Percentiles rank a stretch among this genome's conserved stretches.
phyloP scores from a whole-genome alignment of 1,284 basidiomycete genomes.

The Microbotryum scabiosae region DNA sequence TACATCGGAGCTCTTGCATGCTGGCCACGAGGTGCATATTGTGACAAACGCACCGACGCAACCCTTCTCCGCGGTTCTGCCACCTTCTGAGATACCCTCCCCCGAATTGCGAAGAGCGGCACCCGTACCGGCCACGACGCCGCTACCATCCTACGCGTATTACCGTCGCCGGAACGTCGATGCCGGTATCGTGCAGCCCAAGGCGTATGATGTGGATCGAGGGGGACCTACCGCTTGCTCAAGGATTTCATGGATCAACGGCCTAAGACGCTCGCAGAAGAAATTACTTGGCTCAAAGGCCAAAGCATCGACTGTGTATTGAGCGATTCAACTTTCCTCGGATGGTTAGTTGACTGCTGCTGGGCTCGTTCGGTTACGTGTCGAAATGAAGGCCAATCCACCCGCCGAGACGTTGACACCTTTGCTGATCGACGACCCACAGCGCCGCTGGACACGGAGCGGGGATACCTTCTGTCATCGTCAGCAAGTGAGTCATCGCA shows the following conservation, averaged over 20 bases:
- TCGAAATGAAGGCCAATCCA: background rate
- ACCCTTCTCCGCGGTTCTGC: conserved; percentile 32
- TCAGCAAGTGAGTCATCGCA: conserved; percentile 44
- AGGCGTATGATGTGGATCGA: conserved; percentile 51
- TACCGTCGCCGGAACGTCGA: conserved; percentile 34
- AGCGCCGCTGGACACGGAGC: conserved; percentile 60
- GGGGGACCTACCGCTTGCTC: conserved; percentile 57
- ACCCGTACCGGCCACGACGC: background rate
- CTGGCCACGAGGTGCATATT: conserved; percentile 32
- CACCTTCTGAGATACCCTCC: conserved; percentile 18
- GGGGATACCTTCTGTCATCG: conserved; percentile 56
- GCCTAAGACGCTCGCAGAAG: conserved; percentile 50
- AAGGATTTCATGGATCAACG: conserved; percentile 53
- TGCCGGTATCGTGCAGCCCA: conserved; percentile 36
- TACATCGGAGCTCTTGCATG: conserved; percentile 28
- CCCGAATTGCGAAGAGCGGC: conserved; percentile 2
- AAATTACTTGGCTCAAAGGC: conserved; percentile 52
- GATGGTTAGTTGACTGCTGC: conserved; percentile 49
- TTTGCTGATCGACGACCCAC: background rate
- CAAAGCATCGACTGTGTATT: conserved; percentile 54
- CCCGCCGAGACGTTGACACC: too few species aligned
- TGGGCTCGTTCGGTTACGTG: background rate
- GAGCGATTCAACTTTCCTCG: conserved; percentile 67
- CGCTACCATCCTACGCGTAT: conserved; percentile 7
- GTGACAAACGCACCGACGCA: conserved; percentile 34